Evolutionary conservation across 2,329 filamentous ascomycete species (phyloP), one percentile per base, ranked within the genome.

Genomic region (Coniochaeta sp.): DNA sequence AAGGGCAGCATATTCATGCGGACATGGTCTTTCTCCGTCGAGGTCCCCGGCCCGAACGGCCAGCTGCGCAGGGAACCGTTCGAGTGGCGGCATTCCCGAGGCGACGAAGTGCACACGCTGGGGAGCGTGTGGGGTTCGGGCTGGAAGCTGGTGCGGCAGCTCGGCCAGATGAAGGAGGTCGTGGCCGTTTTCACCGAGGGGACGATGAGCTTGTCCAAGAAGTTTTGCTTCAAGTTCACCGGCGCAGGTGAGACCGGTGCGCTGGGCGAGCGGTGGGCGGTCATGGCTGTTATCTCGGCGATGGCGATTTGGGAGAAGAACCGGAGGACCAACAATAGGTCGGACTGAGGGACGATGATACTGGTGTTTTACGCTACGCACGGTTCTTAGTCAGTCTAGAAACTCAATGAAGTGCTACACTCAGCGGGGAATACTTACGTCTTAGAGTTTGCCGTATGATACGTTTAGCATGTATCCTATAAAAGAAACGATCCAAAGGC

Each of bases 91-190:
- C 69, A 72, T 61, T 73, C 71, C 61, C 65, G 65, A 36, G 73
- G 73, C 47, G 61, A 62, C 4, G 75, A 73, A 42, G 68, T 79
- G 32, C 66, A 64, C 42, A 62, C 62, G 5, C 66, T 78, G 3
- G 70, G 68, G 26, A 65, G 47, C 24, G 47, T 70, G 7, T 60
- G 65, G n/a, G 67, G 63, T 4, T 63, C 65, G 14, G 75, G 77
- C 9, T 77, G 73, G 73, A 77, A 79, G 67, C 70, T 80, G 7
- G 69, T 78, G 34, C 68, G 76, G n/a, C 50, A 74, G 58, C 65
- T 67, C 22, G 64, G 70, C 17, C 75, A 74, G 44, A 72, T 74
- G 3, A 68, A 69, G 42, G 77, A 80, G 67, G 70, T 79, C 17
- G 77, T 80, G 14, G 77, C 77, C 0, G 71, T 72, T 4, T 78